Evolutionary conservation across 2,329 filamentous ascomycete species (phyloP), one percentile per base, ranked within the genome.

Genomic region (Alternaria ventricosa): DNA sequence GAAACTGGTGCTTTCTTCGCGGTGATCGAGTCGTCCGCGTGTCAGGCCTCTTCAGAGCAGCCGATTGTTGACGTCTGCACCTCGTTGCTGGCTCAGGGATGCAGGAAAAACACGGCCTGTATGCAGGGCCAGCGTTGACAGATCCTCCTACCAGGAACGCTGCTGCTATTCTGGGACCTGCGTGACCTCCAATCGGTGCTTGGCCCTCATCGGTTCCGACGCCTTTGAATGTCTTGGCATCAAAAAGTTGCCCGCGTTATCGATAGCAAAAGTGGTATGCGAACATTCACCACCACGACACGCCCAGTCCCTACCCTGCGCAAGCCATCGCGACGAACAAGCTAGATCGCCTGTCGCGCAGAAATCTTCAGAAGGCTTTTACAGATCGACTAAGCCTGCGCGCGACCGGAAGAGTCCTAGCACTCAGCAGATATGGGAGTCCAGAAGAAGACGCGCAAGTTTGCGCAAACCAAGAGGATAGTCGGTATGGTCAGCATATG

Each of bases 361-460:
- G 28, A 15, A 15, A 41, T 4, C 25, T 27, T 6, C 5, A 13
- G 8, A 59, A 0, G 3, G 15, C 12, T 5, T 36, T 51, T 5
- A 22, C 3, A 30, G 0, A n/a, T 20, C 11, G 13, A 22, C 20
- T 4, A 15, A 49, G n/a, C 8, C 22, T 1, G 20, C 20, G 9
- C 13, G 13, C 20, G 2, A 18, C 20, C 46, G 12, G 25, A n/a
- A 1, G 13, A 9, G n/a, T n/a, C n/a, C 57, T 60, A 67, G 56
- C 36, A 64, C 62, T 27, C 28, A 64, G 60, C 70, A 71, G 80
- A 65, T 36, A 97, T 97, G 95, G 94, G 94, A 82, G 88, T 94
- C 71, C 88, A 90, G 67, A 97, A 97, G 85, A 93, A 90, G 80
- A 97, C 93, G 57, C 90, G 94, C 84, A 97, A 97, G 84, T 98